Percentiles rank a stretch among this genome's conserved stretches.
These are phyloP conservation scores for Globisporangium acanthophoron DNA, from an alignment of 352 stramenopile species.

Conservation along the genomic window DNA sequence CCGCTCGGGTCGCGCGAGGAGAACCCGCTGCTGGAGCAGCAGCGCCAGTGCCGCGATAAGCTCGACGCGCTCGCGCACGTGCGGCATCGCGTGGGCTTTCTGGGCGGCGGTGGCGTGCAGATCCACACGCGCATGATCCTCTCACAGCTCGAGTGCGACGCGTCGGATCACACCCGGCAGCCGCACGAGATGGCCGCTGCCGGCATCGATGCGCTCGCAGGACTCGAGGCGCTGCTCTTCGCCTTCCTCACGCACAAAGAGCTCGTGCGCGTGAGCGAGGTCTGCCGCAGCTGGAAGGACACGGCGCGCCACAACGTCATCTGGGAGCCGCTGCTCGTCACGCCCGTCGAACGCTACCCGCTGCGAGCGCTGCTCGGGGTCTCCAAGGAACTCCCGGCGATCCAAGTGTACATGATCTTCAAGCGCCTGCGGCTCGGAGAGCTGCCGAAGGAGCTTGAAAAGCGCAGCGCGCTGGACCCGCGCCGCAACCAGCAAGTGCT, in stretches of 20 bases:
- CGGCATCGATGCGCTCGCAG: constrained; percentile 48
- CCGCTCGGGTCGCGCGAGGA: constrained; percentile 39
- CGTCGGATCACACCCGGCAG: background rate
- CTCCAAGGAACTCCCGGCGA: constrained; percentile 36
- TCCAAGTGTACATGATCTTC: constrained; percentile 76
- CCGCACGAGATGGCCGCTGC: background rate
- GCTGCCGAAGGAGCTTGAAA: constrained; percentile 7
- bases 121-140: constrained; percentile 59
- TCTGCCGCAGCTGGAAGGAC: constrained; percentile 53
- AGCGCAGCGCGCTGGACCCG: background rate
- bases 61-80: constrained; percentile 48
- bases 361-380: constrained; percentile 52
- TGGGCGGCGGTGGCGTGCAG: constrained; percentile 23
- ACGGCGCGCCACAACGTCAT: constrained; percentile 51
- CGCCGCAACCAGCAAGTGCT: background rate
- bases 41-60: constrained; percentile 51
- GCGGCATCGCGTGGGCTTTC: constrained; percentile 42
- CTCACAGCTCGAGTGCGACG: constrained; percentile 25
- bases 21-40: constrained; percentile 55
- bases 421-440: constrained; percentile 35
- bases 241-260: constrained; percentile 42
- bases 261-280: constrained; percentile 35
- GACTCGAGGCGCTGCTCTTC: constrained; percentile 60
- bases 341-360: constrained; percentile 54
- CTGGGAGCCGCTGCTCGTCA: constrained; percentile 64